Evolutionary conservation across 1,139 yeast genomes (phyloP).

Genomic region (Pichia sp.): DNA sequence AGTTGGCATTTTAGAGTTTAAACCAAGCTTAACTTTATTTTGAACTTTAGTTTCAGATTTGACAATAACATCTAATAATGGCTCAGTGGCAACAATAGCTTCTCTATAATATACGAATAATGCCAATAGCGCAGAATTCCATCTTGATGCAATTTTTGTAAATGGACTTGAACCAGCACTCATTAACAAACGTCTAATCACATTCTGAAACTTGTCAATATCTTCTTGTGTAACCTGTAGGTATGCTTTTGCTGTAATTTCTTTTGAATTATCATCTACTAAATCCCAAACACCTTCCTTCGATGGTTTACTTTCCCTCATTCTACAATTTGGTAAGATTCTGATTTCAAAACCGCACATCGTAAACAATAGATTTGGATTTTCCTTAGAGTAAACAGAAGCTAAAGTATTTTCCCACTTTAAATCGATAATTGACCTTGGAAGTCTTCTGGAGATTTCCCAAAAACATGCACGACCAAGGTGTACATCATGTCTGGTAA

Average conservation of each 20-base stretch:
- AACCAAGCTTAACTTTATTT: conserved; percentile 88
- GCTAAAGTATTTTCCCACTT: conserved; percentile 80
- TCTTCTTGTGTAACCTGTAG: conserved; percentile 78
- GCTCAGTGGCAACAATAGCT: conserved; percentile 80
- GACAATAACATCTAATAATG: conserved; percentile 73
- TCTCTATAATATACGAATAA: conserved; percentile 87
- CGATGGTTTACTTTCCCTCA: conserved; percentile 32
- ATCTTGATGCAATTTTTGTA: conserved; percentile 87
- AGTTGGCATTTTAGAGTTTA: conserved; percentile 97
- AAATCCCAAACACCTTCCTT: conserved; percentile 93
- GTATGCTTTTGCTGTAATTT: conserved; percentile 84
- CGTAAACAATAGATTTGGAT: conserved; percentile 78
- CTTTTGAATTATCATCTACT: conserved; percentile 62
- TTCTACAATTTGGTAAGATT: conserved; percentile 67
- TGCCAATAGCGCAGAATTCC: conserved; percentile 91
- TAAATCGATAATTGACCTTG: conserved; percentile 62
- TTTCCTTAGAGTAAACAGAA: conserved; percentile 84
- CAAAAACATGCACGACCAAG: conserved; percentile 88
- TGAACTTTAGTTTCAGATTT: conserved; percentile 92
- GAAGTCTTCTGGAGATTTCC: conserved; percentile 80
- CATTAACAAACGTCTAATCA: conserved; percentile 87
- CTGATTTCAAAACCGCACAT: conserved; percentile 96
- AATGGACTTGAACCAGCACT: conserved; percentile 95
- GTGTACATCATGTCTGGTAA: conserved; percentile 87
- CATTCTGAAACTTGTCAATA: conserved; percentile 70